Conservation (phyloP, 768 basidiomycete genomes). For the Boletellus emodensis region DNA sequence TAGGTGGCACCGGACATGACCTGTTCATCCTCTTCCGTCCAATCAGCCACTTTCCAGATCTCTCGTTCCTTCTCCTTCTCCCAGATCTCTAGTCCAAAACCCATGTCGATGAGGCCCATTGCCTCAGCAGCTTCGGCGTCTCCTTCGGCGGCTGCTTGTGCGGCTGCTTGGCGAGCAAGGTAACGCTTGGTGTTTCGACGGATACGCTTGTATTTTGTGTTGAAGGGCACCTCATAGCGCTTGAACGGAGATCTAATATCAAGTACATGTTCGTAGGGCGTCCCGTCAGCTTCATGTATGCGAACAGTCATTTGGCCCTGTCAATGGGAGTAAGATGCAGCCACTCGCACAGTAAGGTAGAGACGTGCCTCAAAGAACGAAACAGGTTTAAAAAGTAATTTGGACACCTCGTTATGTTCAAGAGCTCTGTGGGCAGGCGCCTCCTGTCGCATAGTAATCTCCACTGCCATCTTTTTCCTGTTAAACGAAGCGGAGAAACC, state of each 20-base stretch:
- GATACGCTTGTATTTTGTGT: constrained; percentile 97
- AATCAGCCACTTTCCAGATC: constrained; percentile 95
- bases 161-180: constrained; percentile 86
- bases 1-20: constrained; percentile 94
- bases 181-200: constrained; percentile 95
- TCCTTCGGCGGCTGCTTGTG: constrained; percentile 89
- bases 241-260: constrained; percentile 86
- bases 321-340: constrained; percentile 7
- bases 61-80: constrained; percentile 91
- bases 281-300: constrained; percentile 98
- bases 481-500: constrained; percentile 89
- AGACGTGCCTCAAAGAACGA: constrained; percentile 76
- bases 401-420: constrained; percentile 64
- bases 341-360: background rate
- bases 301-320: constrained; percentile 98
- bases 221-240: constrained; percentile 97
- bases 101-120: constrained; percentile 91
- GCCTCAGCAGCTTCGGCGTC: constrained; percentile 90
- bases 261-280: constrained; percentile 96
- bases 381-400: constrained; percentile 75
- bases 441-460: constrained; percentile 90
- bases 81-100: constrained; percentile 92
- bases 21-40: constrained; percentile 95
- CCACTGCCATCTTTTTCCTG: constrained; percentile 96
- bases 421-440: constrained; percentile 68